phyloP scores from a whole-genome alignment of 2,329 filamentous ascomycete species.

The Cercospora beticola region DNA sequence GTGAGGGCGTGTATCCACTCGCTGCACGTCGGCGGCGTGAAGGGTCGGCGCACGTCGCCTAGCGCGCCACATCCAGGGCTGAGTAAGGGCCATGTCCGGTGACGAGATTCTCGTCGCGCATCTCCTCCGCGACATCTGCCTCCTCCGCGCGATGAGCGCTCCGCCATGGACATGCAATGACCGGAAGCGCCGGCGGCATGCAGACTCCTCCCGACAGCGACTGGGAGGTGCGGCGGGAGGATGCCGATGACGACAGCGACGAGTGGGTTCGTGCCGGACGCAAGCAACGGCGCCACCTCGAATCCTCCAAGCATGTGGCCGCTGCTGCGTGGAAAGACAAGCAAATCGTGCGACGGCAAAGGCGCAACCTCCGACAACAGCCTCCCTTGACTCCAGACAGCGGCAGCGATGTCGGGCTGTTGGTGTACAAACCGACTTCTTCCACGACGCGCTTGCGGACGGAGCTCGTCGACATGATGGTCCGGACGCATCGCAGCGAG shows the following conservation, averaged over 20 bases:
- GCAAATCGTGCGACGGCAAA: constrained; percentile 11
- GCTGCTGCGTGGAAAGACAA: background rate
- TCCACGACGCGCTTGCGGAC: constrained; percentile 15
- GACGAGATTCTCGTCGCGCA: background rate
- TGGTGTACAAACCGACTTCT: constrained; percentile 17
- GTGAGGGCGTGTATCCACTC: background rate
- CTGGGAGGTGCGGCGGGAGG: constrained; percentile 11
- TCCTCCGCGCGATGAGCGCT: background rate
- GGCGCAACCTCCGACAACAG: background rate
- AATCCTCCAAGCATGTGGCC: constrained; percentile 1
- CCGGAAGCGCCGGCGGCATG: constrained; percentile 4
- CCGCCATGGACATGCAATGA: background rate
- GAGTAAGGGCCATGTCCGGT: background rate
- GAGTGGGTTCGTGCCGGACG: background rate
- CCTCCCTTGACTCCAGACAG: constrained; percentile 9
- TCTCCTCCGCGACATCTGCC: background rate
- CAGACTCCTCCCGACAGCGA: constrained; percentile 21
- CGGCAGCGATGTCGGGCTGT: constrained; percentile 2
- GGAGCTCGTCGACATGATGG: constrained; percentile 19
- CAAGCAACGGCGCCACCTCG: constrained; percentile 11
- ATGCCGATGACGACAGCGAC: constrained; percentile 2
- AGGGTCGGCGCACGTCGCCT: background rate
- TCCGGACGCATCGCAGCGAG: constrained; percentile 18
- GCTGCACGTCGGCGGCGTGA: background rate
- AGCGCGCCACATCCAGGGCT: background rate